A percentile compares a stretch with the other conserved stretches of the same genome.
These are phyloP conservation scores for Guyanaporus albipodus DNA, from an alignment of 768 basidiomycete genomes.

Conservation along the genomic window DNA sequence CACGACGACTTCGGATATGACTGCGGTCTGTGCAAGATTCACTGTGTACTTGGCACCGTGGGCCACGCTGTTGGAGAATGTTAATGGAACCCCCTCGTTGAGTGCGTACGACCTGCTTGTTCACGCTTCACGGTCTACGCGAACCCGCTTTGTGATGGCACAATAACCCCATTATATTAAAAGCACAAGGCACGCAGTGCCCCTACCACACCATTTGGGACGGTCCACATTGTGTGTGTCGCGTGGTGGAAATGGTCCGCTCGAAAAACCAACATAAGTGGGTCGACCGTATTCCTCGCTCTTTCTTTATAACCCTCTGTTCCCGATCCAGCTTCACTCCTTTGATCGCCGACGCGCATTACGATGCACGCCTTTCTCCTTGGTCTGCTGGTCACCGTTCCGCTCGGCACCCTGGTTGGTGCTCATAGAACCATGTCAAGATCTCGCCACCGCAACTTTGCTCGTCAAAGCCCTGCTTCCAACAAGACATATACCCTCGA, in stretches of 20 bases:
- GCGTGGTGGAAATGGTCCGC: background rate
- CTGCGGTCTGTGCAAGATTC: too few species aligned
- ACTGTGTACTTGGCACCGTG: too few species aligned
- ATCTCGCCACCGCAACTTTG: slow-evolving; percentile 29
- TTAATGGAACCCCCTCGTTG: too few species aligned
- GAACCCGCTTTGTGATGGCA: slow-evolving; percentile 3
- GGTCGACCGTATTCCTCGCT: background rate
- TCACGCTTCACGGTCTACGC: too few species aligned
- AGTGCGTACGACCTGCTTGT: too few species aligned
- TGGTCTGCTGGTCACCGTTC: slow-evolving; percentile 29
- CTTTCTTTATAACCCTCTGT: background rate
- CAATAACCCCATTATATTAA: slow-evolving; percentile 16
- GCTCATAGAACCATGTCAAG: slow-evolving; percentile 22
- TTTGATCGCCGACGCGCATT: slow-evolving; percentile 8
- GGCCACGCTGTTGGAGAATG: too few species aligned
- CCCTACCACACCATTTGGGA: slow-evolving; percentile 1
- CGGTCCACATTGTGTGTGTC: background rate
- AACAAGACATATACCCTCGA: slow-evolving; percentile 34
- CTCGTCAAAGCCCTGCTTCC: slow-evolving; percentile 15
- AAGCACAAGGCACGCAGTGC: slow-evolving; percentile 15
- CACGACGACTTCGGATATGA: too few species aligned
- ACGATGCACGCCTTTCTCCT: slow-evolving; percentile 34
- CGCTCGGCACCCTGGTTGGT: slow-evolving; percentile 37
- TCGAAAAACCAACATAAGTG: slow-evolving; percentile 3
- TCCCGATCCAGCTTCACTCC: slow-evolving; percentile 2